These are phyloP conservation scores for Sextonia rubra DNA, from an alignment of 164 flowering plant genomes.

Conservation along the genomic window DNA sequence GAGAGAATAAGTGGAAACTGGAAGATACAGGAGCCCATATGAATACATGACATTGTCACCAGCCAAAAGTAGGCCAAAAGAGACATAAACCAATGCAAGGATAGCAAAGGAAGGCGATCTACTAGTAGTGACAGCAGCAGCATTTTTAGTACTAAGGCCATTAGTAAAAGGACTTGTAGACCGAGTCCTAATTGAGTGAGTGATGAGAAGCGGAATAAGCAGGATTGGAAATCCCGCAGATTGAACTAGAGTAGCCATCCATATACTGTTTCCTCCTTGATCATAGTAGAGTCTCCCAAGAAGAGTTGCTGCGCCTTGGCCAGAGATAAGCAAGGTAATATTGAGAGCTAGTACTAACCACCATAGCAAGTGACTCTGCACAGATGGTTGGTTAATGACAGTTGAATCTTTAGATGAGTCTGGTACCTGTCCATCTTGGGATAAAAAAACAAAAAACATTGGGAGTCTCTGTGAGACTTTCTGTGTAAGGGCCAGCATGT, in stretches of 20 bases:
- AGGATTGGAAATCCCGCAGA: constrained; percentile 27
- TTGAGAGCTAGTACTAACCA: constrained; percentile 35
- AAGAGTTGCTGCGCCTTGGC: constrained; percentile 24
- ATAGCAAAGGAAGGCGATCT: constrained; percentile 8
- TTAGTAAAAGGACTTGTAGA: too few species aligned
- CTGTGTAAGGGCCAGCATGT: too few species aligned
- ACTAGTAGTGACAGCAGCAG: background rate
- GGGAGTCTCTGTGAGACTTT: background rate
- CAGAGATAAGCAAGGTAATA: constrained; percentile 22
- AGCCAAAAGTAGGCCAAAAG: constrained; percentile 15
- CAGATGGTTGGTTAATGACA: background rate
- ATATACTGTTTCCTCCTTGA: constrained; percentile 30
- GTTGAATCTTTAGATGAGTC: constrained; percentile 10
- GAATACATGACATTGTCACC: constrained; percentile 27
- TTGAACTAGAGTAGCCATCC: constrained; percentile 34
- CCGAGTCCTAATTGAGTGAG: background rate
- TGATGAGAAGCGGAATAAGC: constrained; percentile 16
- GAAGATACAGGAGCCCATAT: constrained; percentile 25
- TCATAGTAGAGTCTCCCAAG: constrained; percentile 30
- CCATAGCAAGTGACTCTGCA: constrained; percentile 17
- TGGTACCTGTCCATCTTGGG: constrained; percentile 2
- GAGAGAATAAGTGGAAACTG: constrained; percentile 30
- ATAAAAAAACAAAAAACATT: background rate
- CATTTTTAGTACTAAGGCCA: too few species aligned
- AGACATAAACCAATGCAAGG: constrained; percentile 10